Base-by-base conservation (phyloP, 805 yeast genomes). In the Pichia kluyveri region DNA sequence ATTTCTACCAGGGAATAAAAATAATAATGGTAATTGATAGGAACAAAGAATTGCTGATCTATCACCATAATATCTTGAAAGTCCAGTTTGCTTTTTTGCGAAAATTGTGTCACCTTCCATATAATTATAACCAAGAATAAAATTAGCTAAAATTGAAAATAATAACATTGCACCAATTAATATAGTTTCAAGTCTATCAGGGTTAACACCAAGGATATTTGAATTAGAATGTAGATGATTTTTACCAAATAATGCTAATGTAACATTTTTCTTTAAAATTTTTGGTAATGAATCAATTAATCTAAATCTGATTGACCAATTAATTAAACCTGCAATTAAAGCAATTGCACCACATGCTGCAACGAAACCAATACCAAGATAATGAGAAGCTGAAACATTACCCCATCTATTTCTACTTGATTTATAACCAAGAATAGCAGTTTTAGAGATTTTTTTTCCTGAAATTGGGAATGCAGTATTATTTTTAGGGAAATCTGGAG, bases 1-100 rank as follows among this genome's bases (percentile, higher is more conserved):
- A 61, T 82, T 82, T 55, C 86, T 66, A 40, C 84, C 79, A 2
- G 85, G 80, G 58, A 81, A 79, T 44, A 80, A 61, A 32, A 78
- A 66, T 42, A 80, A 52, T 41, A 79, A 60, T 4, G 87, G 86
- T 38, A 72, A 41, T 50, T 68, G 62, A 64, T 72, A 61, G 15
- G 72, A 68, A 3, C 71, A 60, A 41, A 78, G 57, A 30, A 80
- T 70, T 2, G 80, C 84, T 2, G 80, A 56, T 56, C 86, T 67
- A 54, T 78, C 78, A 37, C 75, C 79, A 43, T 62, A 51, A 46
- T 69, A 72, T 55, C 69, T 59, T 8, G 63, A 48, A 17, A 51
- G 43, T 44, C 56, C 69, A 19, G 55, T 46, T 42, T 51, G 36
- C 10, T 43, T 43, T 5, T 40, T 56, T 5, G 18, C 31, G 46